Percentiles rank a stretch among this genome's conserved stretches.
These are phyloP conservation scores for Phialocephala subalpina DNA, from an alignment of 2,329 filamentous ascomycete genomes.

Conservation along the genomic window DNA sequence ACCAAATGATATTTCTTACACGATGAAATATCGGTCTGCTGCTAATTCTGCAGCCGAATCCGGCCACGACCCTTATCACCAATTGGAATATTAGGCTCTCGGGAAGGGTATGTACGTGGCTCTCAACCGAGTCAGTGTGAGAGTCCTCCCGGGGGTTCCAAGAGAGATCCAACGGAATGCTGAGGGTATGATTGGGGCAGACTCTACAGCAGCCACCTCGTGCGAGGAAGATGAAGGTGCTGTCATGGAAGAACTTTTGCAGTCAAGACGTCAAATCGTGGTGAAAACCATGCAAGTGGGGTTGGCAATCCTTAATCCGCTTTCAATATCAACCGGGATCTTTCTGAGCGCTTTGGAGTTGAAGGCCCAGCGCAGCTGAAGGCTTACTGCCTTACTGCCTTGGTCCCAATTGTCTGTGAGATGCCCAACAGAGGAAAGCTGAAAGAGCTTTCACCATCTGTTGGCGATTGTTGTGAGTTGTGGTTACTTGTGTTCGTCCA, in stretches of 20 bases:
- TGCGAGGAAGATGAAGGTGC: not conserved
- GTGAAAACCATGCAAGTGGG: not conserved
- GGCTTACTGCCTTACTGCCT: too few species aligned
- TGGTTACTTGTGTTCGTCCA: not conserved
- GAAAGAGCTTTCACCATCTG: not conserved
- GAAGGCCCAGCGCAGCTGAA: not conserved
- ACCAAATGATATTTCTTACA: slow-evolving; percentile 1
- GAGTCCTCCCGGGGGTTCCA: not conserved
- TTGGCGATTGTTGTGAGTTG: not conserved
- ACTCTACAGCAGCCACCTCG: not conserved
- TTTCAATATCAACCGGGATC: not conserved
- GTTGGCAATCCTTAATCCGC: not conserved
- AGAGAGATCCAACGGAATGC: not conserved
- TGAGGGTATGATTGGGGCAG: not conserved
- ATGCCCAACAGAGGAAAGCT: not conserved
- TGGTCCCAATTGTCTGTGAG: not conserved
- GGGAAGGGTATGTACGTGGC: not conserved
- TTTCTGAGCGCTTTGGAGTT: not conserved
- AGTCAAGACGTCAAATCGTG: not conserved
- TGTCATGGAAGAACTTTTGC: not conserved
- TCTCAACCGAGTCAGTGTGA: not conserved
- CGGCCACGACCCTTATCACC: not conserved
- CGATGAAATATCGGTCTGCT: not conserved
- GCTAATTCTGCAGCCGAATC: not conserved
- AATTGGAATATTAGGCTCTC: not conserved